Percentiles rank a stretch among this genome's conserved stretches.
Conservation (phyloP, 2,329 filamentous ascomycete genomes). For the Cercospora zeina region DNA sequence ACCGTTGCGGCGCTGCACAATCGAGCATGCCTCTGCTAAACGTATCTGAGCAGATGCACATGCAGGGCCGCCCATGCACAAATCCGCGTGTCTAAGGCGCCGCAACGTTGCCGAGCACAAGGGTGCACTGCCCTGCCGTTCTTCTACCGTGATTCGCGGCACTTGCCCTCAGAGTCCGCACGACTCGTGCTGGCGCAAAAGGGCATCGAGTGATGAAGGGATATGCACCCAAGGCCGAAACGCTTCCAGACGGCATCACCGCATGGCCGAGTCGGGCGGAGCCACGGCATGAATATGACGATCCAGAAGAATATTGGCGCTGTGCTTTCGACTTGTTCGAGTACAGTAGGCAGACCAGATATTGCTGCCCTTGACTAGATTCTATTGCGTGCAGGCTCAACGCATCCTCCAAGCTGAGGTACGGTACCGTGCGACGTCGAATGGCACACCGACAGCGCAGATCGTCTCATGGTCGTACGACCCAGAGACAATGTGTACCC, state of each 20-base stretch:
- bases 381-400: neutral
- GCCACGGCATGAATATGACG: neutral
- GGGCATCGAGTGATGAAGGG: neutral
- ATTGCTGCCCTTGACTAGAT: neutral
- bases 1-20: neutral
- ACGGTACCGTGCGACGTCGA: neutral
- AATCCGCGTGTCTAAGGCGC: conserved; percentile 10
- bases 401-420: neutral
- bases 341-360: neutral
- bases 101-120: conserved; percentile 11
- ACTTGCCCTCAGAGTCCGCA: neutral
- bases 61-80: conserved; percentile 6
- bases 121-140: conserved; percentile 4
- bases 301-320: neutral
- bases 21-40: neutral
- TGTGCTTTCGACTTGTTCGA: neutral
- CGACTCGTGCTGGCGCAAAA: conserved; percentile 1
- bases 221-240: neutral
- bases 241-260: neutral
- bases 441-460: neutral
- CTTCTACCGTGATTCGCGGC: conserved; percentile 14
- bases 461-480: neutral
- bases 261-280: neutral
- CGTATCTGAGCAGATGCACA: conserved; percentile 4
- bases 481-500: neutral